Evolutionary conservation across 2,329 filamentous ascomycete species (phyloP), one percentile per base, ranked within the genome.

Genomic region (Rhinocladiella similis): DNA sequence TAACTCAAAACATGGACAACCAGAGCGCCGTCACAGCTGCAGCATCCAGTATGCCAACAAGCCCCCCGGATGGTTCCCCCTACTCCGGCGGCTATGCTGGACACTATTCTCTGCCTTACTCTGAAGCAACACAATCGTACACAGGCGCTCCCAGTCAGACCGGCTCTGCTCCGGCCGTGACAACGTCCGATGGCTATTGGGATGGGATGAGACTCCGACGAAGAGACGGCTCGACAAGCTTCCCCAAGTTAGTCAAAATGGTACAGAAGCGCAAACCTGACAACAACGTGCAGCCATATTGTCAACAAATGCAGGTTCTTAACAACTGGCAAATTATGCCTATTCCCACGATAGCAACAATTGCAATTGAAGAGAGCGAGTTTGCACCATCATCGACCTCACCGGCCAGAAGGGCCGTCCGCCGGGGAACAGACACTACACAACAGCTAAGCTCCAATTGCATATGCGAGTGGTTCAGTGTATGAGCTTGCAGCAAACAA

Each of bases 191-290:
- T 25, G 58, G 20, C 50, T 56, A 25, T 63, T 65, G 63, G 36
- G 48, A 53, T 50, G 58, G 41, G 13, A 56, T 47, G n/a, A 60
- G 58, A 56, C 45, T 61, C 47, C 50, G 61, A 62, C 46, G 68
- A 56, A 66, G 47, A 27, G 39, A 33, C 16, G 51, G 52, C 7
- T 54, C 59, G n/a, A 42, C 68, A 54, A 68, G 46, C 55, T 73
- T 82, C 62, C 83, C 85, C 1, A 83, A 81, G 49, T 76, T 83
- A 22, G 76, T 88, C 65, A 88, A 88, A 70, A 77, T 89, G 45
- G 83, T 86, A 68, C 85, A 89, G 69, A 82, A 84, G 50, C 80
- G 86, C 20, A 67, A 81, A 16, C 71, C 75, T 6, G 71, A 75
- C 5, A 68, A 74, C 7, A 69, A 69, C 33, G 68, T 72, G 5